phyloP scores from a whole-genome alignment of 2,329 filamentous ascomycete genomes.

The Aotearoamyces nothofagi region DNA sequence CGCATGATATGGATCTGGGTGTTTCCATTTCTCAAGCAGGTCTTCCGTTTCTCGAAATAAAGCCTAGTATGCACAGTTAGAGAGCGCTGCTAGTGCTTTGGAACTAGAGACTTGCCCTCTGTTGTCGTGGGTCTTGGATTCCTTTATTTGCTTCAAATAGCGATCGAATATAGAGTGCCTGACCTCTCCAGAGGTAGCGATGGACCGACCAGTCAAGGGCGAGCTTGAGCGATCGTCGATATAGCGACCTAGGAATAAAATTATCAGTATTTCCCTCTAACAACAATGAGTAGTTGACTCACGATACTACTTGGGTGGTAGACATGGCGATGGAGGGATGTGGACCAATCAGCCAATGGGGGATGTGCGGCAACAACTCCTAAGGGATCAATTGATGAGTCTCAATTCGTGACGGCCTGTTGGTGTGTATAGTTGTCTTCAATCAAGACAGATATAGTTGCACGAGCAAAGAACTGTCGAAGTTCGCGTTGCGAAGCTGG shows the following conservation, averaged over 20 bases:
- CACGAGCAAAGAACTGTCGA: too few relatives aligned
- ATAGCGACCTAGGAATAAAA: constrained; percentile 45
- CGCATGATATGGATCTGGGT: constrained; percentile 81
- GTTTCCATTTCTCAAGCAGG: constrained; percentile 86
- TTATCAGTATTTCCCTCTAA: constrained; percentile 5
- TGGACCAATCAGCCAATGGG: constrained; percentile 1
- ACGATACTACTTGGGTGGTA: constrained; percentile 20
- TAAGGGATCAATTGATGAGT: too few relatives aligned
- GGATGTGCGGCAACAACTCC: too few relatives aligned
- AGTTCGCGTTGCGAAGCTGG: too few relatives aligned
- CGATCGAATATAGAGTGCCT: constrained; percentile 88
- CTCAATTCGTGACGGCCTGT: too few relatives aligned
- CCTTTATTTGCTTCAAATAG: constrained; percentile 89
- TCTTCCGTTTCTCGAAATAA: constrained; percentile 80
- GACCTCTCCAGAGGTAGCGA: constrained; percentile 83
- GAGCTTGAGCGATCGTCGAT: constrained; percentile 85
- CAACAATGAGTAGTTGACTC: constrained; percentile 4
- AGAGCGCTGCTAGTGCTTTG: not conserved
- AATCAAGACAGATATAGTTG: too few relatives aligned
- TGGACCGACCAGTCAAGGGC: constrained; percentile 92
- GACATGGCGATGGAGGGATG: constrained; percentile 15
- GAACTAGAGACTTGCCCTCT: constrained; percentile 36
- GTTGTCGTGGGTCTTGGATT: constrained; percentile 70
- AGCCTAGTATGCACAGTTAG: constrained; percentile 33
- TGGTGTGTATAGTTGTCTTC: too few relatives aligned